phyloP scores from a whole-genome alignment of 2,329 filamentous ascomycete genomes.

The Ceratocystis alfenasii region DNA sequence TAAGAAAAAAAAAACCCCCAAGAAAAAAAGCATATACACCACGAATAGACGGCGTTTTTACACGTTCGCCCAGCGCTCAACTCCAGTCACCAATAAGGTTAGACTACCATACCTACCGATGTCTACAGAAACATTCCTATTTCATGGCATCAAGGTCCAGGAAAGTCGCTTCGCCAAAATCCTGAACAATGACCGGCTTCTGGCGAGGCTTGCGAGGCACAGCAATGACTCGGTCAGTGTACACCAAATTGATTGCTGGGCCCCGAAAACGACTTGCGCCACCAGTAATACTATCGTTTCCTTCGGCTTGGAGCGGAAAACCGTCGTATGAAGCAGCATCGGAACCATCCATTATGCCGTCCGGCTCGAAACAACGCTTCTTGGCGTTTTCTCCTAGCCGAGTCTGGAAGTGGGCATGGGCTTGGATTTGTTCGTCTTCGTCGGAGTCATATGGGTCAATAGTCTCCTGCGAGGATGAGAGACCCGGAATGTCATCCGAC shows the following conservation, averaged over 20 bases:
- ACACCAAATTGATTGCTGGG: constrained; percentile 31
- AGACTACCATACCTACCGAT: too few relatives aligned
- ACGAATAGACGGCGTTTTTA: too few relatives aligned
- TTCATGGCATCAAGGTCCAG: constrained; percentile 29
- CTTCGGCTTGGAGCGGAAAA: constrained; percentile 2
- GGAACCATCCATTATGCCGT: constrained; percentile 27
- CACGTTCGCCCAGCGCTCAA: too few relatives aligned
- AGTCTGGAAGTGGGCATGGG: constrained; percentile 25
- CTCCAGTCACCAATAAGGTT: too few relatives aligned
- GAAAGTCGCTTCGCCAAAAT: constrained; percentile 62
- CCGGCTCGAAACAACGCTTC: constrained; percentile 39
- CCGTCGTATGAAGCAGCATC: not conserved
- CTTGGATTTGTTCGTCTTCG: constrained; percentile 23
- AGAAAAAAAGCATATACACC: not conserved
- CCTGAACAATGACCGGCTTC: constrained; percentile 29
- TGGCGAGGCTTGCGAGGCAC: constrained; percentile 30
- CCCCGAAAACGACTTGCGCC: constrained; percentile 27
- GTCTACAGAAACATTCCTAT: not conserved
- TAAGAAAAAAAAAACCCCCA: not conserved
- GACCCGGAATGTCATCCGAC: constrained; percentile 32
- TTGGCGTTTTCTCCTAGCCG: not conserved
- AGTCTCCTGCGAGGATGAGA: constrained; percentile 47
- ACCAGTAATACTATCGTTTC: too few relatives aligned
- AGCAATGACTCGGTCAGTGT: constrained; percentile 37
- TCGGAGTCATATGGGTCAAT: constrained; percentile 29